Conservation (phyloP, 495 filamentous ascomycete genomes). For the Aspergillus kassunensis region DNA sequence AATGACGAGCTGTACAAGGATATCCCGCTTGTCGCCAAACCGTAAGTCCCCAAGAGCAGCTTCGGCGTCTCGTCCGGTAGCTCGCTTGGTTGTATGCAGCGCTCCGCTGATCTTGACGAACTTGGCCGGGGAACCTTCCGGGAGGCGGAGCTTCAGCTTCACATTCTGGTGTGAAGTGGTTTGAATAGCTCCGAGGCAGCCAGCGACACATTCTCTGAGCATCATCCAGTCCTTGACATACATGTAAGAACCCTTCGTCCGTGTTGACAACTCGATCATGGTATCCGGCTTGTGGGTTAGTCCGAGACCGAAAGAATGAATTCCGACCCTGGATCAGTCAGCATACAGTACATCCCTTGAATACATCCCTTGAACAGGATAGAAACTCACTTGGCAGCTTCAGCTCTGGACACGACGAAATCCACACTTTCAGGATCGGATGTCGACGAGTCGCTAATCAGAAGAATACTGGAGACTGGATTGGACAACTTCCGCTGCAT, state of each 20-base stretch:
- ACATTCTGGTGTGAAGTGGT: constrained; percentile 98
- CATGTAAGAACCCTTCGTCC: constrained; percentile 94
- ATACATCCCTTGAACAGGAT: background rate
- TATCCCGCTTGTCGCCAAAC: constrained; percentile 96
- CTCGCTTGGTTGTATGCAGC: constrained; percentile 93
- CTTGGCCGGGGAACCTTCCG: constrained; percentile 94
- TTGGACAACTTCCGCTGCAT: constrained; percentile 98
- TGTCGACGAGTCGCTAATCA: constrained; percentile 99
- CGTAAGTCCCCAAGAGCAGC: constrained; percentile 87
- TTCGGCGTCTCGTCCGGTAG: constrained; percentile 94
- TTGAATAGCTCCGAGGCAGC: constrained; percentile 91
- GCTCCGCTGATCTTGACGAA: constrained; percentile 99
- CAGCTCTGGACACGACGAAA: constrained; percentile 95
- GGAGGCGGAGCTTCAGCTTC: constrained; percentile 89
- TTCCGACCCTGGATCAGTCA: constrained; percentile 66
- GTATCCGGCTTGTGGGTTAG: constrained; percentile 98
- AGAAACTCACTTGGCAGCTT: constrained; percentile 83
- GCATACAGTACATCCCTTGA: constrained; percentile 10
- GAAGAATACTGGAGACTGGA: constrained; percentile 89
- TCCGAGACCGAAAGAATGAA: constrained; percentile 94
- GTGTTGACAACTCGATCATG: constrained; percentile 93
- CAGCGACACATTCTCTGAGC: constrained; percentile 94
- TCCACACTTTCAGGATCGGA: constrained; percentile 95
- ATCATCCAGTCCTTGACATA: constrained; percentile 99
- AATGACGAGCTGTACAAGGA: constrained; percentile 93